Conservation (phyloP, 768 basidiomycete genomes). For the Scleroderma bovista region DNA sequence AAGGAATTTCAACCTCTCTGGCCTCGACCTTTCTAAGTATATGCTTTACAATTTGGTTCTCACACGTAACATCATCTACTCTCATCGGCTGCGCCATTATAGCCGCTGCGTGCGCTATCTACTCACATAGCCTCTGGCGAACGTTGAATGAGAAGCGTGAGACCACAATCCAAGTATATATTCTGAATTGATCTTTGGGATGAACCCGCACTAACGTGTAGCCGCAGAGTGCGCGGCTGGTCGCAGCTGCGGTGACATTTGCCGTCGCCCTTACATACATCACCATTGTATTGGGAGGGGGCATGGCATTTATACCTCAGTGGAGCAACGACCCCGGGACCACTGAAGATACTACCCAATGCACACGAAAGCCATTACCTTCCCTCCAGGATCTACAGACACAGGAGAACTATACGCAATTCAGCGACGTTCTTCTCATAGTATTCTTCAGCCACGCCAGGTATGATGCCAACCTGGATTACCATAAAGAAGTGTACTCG, state of each 20-base stretch:
- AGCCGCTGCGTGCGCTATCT: constrained; percentile 13
- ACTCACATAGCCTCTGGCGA: neutral
- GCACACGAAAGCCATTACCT: constrained; percentile 19
- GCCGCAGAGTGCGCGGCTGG: constrained; percentile 2
- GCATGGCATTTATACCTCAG: neutral
- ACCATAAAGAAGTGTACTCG: constrained; percentile 40
- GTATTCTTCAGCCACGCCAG: constrained; percentile 48
- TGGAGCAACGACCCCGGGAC: neutral
- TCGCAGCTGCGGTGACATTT: constrained; percentile 1
- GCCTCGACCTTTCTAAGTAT: constrained; percentile 18
- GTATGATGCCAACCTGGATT: constrained; percentile 43
- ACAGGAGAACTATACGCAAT: constrained; percentile 28
- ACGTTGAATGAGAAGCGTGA: constrained; percentile 3
- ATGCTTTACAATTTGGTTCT: constrained; percentile 6
- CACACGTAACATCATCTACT: constrained; percentile 5
- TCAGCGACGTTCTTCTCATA: constrained; percentile 39
- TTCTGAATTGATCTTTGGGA: neutral
- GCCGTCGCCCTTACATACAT: neutral
- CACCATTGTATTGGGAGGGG: neutral
- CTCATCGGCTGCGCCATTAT: constrained; percentile 18
- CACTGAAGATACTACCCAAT: neutral
- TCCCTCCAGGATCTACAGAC: constrained; percentile 9
- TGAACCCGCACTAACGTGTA: neutral
- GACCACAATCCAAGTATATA: constrained; percentile 9
- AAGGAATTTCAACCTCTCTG: constrained; percentile 19